phyloP scores from a whole-genome alignment of 768 basidiomycete genomes.

The Termitomyces sp. region DNA sequence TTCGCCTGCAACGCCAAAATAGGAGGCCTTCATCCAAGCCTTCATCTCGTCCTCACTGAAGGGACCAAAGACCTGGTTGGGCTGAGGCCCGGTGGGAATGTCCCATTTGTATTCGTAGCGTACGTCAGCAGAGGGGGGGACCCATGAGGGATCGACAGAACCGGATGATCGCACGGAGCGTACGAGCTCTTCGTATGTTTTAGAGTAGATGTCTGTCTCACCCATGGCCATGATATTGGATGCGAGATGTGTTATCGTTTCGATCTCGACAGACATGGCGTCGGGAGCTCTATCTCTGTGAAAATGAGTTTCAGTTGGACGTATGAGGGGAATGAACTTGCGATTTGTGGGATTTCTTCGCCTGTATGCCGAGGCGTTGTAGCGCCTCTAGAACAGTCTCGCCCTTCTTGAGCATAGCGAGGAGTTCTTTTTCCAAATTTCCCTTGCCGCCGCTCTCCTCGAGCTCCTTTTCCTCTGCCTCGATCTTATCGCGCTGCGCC shows the following conservation, averaged over 20 bases:
- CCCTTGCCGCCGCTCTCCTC: constrained; percentile 63
- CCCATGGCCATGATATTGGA: constrained; percentile 87
- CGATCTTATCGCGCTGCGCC: constrained; percentile 61
- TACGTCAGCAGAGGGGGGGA: constrained; percentile 70
- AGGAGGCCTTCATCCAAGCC: constrained; percentile 75
- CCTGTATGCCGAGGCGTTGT: constrained; percentile 73
- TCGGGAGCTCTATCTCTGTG: constrained; percentile 26
- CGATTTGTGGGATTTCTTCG: constrained; percentile 49
- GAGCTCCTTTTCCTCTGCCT: constrained; percentile 73
- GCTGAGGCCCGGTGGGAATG: constrained; percentile 41
- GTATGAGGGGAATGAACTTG: constrained; percentile 21
- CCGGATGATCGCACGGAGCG: constrained; percentile 72
- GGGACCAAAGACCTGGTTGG: constrained; percentile 68
- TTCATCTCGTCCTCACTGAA: constrained; percentile 78
- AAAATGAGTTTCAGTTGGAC: neutral
- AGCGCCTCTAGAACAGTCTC: constrained; percentile 90
- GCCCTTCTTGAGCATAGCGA: constrained; percentile 78
- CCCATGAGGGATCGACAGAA: constrained; percentile 64
- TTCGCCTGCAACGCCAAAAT: constrained; percentile 77
- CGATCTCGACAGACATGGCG: constrained; percentile 63
- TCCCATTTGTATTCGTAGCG: constrained; percentile 85
- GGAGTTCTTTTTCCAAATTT: constrained; percentile 61
- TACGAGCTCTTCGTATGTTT: constrained; percentile 82
- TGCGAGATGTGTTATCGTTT: constrained; percentile 79
- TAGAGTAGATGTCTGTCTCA: constrained; percentile 82